A percentile compares a stretch with the other conserved stretches of the same genome.
phyloP scores from a whole-genome alignment of 192 early-diverging fungal species.

The Irineochytrium annulatum region DNA sequence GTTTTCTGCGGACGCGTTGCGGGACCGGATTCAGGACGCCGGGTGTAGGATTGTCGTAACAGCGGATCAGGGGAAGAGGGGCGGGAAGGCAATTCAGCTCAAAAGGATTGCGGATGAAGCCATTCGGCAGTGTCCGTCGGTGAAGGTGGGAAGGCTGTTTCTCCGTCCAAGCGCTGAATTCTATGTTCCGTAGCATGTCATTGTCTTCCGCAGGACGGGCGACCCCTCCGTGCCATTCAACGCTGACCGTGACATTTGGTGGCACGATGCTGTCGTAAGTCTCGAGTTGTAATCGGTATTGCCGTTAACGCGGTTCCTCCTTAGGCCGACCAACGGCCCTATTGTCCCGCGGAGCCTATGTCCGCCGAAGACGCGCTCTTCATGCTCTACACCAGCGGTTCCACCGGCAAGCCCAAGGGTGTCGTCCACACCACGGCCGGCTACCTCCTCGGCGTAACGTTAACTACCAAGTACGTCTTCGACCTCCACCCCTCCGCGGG shows the following conservation, averaged over 20 bases:
- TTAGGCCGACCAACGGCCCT: conserved; percentile 71
- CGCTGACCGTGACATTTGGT: conserved; percentile 82
- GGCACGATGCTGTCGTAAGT: conserved; percentile 77
- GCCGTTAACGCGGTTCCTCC: background rate
- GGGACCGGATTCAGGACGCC: conserved; percentile 87
- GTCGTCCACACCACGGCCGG: conserved; percentile 92
- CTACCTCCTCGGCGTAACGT: conserved; percentile 85
- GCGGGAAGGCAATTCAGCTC: conserved; percentile 80
- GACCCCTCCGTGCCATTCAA: conserved; percentile 69
- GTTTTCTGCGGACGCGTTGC: conserved; percentile 87
- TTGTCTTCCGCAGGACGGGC: conserved; percentile 90
- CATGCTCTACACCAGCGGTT: conserved; percentile 91
- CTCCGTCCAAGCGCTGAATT: background rate
- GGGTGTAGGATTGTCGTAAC: conserved; percentile 80
- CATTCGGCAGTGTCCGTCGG: conserved; percentile 67
- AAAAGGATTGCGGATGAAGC: conserved; percentile 95
- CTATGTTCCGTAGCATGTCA: conserved; percentile 37
- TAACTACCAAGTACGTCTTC: conserved; percentile 89
- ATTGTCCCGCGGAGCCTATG: conserved; percentile 82
- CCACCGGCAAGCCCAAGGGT: conserved; percentile 88
- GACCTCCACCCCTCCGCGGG: conserved; percentile 85
- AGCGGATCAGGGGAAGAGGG: conserved; percentile 90
- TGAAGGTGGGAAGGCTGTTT: conserved; percentile 43
- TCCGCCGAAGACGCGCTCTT: conserved; percentile 91
- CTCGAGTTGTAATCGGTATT: background rate